phyloP scores from a whole-genome alignment of 495 filamentous ascomycete species.

The Hyaloscypha variabilis region DNA sequence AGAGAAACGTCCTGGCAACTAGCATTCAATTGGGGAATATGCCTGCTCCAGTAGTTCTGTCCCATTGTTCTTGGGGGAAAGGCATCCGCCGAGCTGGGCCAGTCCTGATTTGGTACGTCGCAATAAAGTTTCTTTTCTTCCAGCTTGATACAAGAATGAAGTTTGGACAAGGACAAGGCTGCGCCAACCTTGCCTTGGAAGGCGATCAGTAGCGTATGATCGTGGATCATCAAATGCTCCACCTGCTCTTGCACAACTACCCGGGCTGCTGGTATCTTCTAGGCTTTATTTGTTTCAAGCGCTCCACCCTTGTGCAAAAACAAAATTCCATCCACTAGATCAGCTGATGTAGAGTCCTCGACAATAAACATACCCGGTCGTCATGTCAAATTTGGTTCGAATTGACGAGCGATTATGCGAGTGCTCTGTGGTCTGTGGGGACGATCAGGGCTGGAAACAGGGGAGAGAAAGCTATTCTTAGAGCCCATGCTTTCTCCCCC shows the following conservation, averaged over 20 bases:
- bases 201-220: not conserved
- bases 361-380: no score
- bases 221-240: not conserved
- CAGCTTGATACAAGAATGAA: not conserved
- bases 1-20: not conserved
- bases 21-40: not conserved
- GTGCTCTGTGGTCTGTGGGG: no score
- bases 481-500: not conserved
- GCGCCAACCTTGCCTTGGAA: not conserved
- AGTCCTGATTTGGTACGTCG: not conserved
- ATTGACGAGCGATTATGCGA: no score
- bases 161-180: not conserved
- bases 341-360: no score
- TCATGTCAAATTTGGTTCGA: not conserved
- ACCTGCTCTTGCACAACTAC: not conserved
- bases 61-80: not conserved
- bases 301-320: not conserved
- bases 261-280: not conserved
- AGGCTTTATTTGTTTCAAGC: not conserved
- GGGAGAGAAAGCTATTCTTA: not conserved
- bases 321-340: no score
- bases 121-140: not conserved
- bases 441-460: not conserved
- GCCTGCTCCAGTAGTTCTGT: not conserved
- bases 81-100: not conserved